Evolutionary conservation across 2,329 filamentous ascomycete genomes (phyloP), one percentile per base, ranked within the genome.

Genomic region (Aspergillus sp.): DNA sequence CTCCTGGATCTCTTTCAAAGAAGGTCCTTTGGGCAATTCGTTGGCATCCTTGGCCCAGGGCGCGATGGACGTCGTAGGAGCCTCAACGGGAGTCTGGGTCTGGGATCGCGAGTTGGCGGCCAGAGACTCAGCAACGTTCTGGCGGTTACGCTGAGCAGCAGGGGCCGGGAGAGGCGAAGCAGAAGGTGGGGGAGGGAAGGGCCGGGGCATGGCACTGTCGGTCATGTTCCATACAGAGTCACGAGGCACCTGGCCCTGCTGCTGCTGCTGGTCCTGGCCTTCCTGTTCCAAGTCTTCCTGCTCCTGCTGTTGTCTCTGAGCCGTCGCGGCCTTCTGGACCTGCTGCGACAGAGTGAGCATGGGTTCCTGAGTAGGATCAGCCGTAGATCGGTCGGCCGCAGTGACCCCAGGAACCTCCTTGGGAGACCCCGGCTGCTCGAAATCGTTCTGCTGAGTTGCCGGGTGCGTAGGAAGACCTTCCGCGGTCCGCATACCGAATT

Each of bases 1-100:
- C 66, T 95, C 91, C 66, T 98, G 93, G 27, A 98, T 98, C 63
- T 98, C 90, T 70, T 89, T 94, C 52, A 98, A 73, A 50, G 90
- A 96, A 2, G 91, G 93, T 0, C 89, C 90, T 67, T 87, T 94
- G 36, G 87, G 81, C 27, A 78, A 71, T 42, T 86, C 84, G 36
- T 73, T 70, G 2, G 79, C 78, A 54, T 97, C 89, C 65, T 93
- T 93, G 4, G 93, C 93, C 93, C 93, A 98, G 0, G 93, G 93
- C 0, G 93, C 93, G 55, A 96, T 73, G 0, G 91, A 88, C 3
- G 89, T 76, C n/a, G 77, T 75, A 5, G 79, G 77, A 1, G 79
- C 79, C 44, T 85, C 82, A 29, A 76, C 71, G 0, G 79, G 90
- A 0, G 88, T 94, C 53, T 86, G 85, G 1, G 85, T 87, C 52